A percentile compares a stretch with the other conserved stretches of the same genome.
Evolutionary conservation across 164 flowering plant genomes (phyloP).

Genomic region (Magnolia kwangsiensis): DNA sequence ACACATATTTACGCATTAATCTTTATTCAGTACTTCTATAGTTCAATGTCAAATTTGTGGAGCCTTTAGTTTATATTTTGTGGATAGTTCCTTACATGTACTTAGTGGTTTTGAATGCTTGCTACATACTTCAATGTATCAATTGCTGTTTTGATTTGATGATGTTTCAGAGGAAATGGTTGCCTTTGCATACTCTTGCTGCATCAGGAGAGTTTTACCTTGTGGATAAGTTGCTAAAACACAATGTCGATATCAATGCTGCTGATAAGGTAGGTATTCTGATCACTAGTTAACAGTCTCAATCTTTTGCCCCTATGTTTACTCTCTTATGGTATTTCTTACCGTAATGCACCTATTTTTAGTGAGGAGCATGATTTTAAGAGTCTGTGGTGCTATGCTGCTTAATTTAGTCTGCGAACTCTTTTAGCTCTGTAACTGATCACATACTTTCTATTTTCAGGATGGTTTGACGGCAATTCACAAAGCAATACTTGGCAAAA

Average conservation of each 20-base stretch:
- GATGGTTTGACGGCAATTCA: constrained; percentile 85
- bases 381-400: neutral
- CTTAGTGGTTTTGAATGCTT: too few relatives aligned
- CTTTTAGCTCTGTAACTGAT: constrained; percentile 4
- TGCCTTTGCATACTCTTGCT: constrained; percentile 84
- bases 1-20: too few relatives aligned
- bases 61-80: too few relatives aligned
- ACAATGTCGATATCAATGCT: constrained; percentile 73
- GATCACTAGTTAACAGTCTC: neutral
- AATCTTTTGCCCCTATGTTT: neutral
- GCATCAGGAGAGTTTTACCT: constrained; percentile 88
- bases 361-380: neutral
- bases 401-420: neutral
- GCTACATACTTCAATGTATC: neutral
- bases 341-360: neutral
- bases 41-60: too few relatives aligned
- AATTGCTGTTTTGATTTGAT: constrained; percentile 9
- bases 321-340: neutral
- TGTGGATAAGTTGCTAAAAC: constrained; percentile 63
- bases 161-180: constrained; percentile 69
- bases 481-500: constrained; percentile 75
- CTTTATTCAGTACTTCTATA: too few relatives aligned
- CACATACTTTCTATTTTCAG: constrained; percentile 28
- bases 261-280: constrained; percentile 57
- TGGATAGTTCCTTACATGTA: too few relatives aligned